A percentile compares a stretch with the other conserved stretches of the same genome.
phyloP scores from a whole-genome alignment of 495 filamentous ascomycete species.

The Aspergillus saccharolyticus region DNA sequence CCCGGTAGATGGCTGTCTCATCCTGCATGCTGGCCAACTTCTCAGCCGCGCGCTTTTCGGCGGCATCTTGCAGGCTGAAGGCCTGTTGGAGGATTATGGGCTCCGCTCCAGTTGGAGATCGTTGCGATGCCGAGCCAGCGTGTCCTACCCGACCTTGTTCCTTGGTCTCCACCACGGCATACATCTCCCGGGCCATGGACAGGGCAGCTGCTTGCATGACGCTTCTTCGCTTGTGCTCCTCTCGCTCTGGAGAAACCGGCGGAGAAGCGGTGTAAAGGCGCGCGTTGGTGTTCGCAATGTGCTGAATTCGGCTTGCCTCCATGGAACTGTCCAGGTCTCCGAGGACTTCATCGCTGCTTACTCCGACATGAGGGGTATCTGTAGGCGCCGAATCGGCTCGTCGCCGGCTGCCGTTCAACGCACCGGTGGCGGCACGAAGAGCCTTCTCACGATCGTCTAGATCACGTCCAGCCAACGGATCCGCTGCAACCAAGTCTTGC shows the following conservation, averaged over 20 bases:
- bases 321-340: conserved; percentile 38
- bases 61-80: conserved; percentile 71
- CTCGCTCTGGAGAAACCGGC: conserved; percentile 62
- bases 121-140: conserved; percentile 33
- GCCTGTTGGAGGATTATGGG: conserved; percentile 36
- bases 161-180: conserved; percentile 52
- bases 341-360: conserved; percentile 51
- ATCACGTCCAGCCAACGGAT: conserved; percentile 34
- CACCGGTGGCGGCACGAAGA: conserved; percentile 66
- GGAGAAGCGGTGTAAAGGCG: conserved; percentile 74
- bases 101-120: conserved; percentile 30
- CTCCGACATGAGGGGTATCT: conserved; percentile 60
- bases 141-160: conserved; percentile 33
- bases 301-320: conserved; percentile 53
- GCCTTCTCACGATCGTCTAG: conserved; percentile 56
- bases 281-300: conserved; percentile 46
- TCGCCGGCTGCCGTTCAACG: conserved; percentile 56
- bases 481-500: conserved; percentile 10
- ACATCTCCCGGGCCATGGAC: conserved; percentile 86
- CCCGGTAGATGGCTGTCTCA: conserved; percentile 61
- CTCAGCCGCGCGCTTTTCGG: conserved; percentile 77
- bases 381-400: conserved; percentile 63
- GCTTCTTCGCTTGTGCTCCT: conserved; percentile 66
- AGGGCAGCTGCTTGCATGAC: conserved; percentile 74
- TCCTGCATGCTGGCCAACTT: conserved; percentile 75